Percentiles rank a stretch among this genome's conserved stretches.
phyloP scores from a whole-genome alignment of 768 basidiomycete genomes.

The Paxillus ammoniavirescens region DNA sequence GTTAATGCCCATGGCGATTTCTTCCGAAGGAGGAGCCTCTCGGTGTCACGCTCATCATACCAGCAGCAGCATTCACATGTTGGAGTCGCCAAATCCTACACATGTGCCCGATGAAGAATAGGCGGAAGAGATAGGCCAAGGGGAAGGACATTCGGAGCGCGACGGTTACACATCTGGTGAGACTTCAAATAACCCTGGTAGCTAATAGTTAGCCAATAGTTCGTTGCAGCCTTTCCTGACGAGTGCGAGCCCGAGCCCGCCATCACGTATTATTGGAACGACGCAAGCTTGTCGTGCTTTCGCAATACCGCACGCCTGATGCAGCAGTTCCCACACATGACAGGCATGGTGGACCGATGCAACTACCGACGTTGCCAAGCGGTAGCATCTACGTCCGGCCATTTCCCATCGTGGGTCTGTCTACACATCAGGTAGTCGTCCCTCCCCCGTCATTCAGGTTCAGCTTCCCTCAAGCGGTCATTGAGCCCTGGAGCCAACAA shows the following conservation, averaged over 20 bases:
- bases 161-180: conserved; percentile 35
- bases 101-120: conserved; percentile 46
- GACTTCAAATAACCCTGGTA: conserved; percentile 51
- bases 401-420: conserved; percentile 62
- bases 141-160: conserved; percentile 46
- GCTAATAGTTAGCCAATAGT: conserved; percentile 37
- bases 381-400: conserved; percentile 49
- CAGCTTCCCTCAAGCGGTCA: conserved; percentile 59
- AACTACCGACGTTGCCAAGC: conserved; percentile 58
- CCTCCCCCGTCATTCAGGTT: conserved; percentile 53
- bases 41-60: conserved; percentile 29
- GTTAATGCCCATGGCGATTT: conserved; percentile 41
- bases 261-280: conserved; percentile 75
- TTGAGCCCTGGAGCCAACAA: conserved; percentile 69
- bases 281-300: conserved; percentile 79
- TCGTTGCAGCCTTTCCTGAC: conserved; percentile 76
- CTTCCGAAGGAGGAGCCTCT: conserved; percentile 40
- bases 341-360: conserved; percentile 31
- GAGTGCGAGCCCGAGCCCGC: conserved; percentile 54
- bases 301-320: conserved; percentile 40
- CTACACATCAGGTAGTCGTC: conserved; percentile 61
- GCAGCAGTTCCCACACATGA: conserved; percentile 25
- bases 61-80: conserved; percentile 40
- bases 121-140: conserved; percentile 43
- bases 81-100: conserved; percentile 57